phyloP scores from a whole-genome alignment of 73 alveolate species.

The Blepharisma japonicum region DNA sequence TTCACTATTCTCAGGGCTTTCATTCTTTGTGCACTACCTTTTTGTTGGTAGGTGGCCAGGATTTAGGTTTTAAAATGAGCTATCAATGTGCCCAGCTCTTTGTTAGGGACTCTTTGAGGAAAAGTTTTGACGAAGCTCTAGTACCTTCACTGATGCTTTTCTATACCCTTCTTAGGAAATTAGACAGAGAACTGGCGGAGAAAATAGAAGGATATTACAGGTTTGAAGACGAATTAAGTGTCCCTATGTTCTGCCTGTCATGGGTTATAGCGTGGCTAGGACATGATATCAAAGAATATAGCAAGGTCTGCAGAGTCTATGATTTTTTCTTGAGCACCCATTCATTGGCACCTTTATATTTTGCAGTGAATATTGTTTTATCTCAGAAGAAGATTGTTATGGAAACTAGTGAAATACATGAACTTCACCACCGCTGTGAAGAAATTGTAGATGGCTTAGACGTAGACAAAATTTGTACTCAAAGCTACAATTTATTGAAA shows the following conservation, averaged over 20 bases:
- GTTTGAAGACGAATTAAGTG: background rate
- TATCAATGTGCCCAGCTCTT: constrained; percentile 29
- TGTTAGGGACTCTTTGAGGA: constrained; percentile 3
- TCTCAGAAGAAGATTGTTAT: background rate
- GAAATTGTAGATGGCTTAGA: background rate
- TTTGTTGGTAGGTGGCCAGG: constrained; percentile 10
- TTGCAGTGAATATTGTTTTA: background rate
- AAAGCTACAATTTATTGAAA: background rate
- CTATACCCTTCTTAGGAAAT: background rate
- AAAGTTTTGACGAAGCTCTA: constrained; percentile 16
- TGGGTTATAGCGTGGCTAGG: constrained; percentile 27
- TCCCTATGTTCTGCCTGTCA: constrained; percentile 15
- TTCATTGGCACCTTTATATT: constrained; percentile 10
- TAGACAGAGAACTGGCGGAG: background rate
- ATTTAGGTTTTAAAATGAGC: constrained; percentile 25
- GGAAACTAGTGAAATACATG: background rate
- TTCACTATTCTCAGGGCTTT: constrained; percentile 21
- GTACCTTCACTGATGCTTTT: background rate
- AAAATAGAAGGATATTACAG: background rate
- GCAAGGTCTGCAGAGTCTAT: constrained; percentile 5
- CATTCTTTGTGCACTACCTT: constrained; percentile 4
- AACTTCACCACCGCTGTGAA: constrained; percentile 20
- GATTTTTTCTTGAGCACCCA: constrained; percentile 16
- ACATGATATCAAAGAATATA: background rate
- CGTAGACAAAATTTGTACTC: background rate